These are phyloP conservation scores for Trypanosoma brucei DNA, from an alignment of 208 protist genomes.

Conservation along the genomic window DNA sequence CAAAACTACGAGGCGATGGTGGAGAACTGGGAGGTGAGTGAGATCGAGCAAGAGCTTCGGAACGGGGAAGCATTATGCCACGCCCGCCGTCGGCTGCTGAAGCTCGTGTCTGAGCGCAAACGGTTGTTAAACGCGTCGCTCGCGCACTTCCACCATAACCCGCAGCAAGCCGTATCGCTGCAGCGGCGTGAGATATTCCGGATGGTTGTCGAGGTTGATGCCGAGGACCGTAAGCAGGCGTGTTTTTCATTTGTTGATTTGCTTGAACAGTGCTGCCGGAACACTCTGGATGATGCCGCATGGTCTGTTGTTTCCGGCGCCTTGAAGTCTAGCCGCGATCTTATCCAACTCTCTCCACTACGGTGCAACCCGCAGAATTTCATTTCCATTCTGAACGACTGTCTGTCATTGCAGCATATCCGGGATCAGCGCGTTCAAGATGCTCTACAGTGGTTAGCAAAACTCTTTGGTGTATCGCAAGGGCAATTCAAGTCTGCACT, in stretches of 20 bases:
- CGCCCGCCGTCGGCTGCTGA: slow-evolving; percentile 38
- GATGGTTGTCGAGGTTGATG: slow-evolving; percentile 30
- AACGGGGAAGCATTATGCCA: slow-evolving; percentile 33
- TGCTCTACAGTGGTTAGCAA: slow-evolving; percentile 43
- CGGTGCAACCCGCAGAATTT: slow-evolving; percentile 23
- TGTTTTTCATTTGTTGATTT: slow-evolving; percentile 43
- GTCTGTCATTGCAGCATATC: slow-evolving; percentile 41
- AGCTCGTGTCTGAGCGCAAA: slow-evolving; percentile 23
- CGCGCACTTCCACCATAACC: slow-evolving; percentile 13
- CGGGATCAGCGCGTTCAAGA: slow-evolving; percentile 50
- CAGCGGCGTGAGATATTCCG: slow-evolving; percentile 41
- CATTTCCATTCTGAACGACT: slow-evolving; percentile 31
- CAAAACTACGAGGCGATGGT: slow-evolving; percentile 31
- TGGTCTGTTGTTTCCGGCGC: slow-evolving; percentile 28
- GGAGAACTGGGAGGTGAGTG: slow-evolving; percentile 23
- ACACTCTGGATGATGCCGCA: slow-evolving; percentile 23
- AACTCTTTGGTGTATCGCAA: slow-evolving; percentile 37
- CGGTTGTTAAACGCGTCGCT: slow-evolving; percentile 10
- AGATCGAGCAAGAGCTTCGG: slow-evolving; percentile 34
- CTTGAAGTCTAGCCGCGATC: slow-evolving; percentile 28
- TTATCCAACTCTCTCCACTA: slow-evolving; percentile 26
- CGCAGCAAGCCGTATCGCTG: slow-evolving; percentile 26
- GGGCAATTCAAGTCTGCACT: slow-evolving; percentile 43
- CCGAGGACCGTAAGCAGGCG: slow-evolving; percentile 25
- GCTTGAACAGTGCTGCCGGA: slow-evolving; percentile 28